phyloP scores from a whole-genome alignment of 2,329 filamentous ascomycete species.

The Orbilia brochopaga region DNA sequence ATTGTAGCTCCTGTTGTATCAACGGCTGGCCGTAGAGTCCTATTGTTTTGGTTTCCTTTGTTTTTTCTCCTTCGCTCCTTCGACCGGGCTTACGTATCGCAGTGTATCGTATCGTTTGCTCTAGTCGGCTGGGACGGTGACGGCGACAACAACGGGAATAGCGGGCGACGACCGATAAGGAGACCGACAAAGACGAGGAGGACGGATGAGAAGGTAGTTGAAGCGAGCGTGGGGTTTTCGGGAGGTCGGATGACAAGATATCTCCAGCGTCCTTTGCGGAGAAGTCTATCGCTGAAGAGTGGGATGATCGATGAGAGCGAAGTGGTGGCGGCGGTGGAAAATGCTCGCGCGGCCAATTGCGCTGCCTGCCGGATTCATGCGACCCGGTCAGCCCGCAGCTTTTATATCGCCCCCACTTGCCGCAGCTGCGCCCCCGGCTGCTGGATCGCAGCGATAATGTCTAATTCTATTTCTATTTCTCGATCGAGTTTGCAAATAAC shows the following conservation, averaged over 20 bases:
- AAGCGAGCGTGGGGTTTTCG: conserved; percentile 3
- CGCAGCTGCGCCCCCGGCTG: conserved; percentile 2
- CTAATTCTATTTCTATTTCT: conserved; percentile 37
- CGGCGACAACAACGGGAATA: neutral
- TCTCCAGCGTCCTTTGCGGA: conserved; percentile 25
- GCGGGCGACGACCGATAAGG: neutral
- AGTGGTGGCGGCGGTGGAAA: neutral
- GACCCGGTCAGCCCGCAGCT: conserved; percentile 31
- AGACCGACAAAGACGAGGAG: neutral
- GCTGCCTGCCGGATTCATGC: conserved; percentile 12
- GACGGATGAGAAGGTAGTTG: neutral
- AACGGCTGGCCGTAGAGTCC: neutral
- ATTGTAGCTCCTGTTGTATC: neutral
- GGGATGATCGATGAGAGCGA: conserved; percentile 3
- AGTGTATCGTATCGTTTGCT: neutral
- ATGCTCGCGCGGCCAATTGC: neutral
- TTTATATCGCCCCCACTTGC: conserved; percentile 6
- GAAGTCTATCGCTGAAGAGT: neutral
- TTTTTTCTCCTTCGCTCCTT: neutral
- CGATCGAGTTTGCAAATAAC: conserved; percentile 45
- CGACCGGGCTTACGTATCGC: neutral
- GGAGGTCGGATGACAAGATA: conserved; percentile 37
- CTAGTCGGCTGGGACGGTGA: neutral
- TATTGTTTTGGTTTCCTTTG: neutral
- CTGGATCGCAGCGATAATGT: neutral